phyloP scores from a whole-genome alignment of 1,139 yeast genomes.

The Scheffersomyces stambukii region DNA sequence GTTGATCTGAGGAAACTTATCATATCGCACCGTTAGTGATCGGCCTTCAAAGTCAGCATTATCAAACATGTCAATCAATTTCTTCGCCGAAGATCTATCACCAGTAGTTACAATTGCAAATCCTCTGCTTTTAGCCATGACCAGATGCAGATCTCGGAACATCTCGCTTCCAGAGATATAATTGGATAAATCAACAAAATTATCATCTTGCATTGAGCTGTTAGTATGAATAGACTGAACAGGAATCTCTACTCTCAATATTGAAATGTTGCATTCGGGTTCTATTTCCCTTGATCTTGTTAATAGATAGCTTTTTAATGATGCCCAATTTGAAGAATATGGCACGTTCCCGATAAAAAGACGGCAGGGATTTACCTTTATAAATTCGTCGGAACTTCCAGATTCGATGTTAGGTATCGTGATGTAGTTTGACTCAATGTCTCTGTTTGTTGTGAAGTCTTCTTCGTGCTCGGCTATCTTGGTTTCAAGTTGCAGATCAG shows the following conservation, averaged over 20 bases:
- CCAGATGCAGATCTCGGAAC: conserved; percentile 1
- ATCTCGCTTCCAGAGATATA: conserved; percentile 19
- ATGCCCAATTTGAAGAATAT: conserved; percentile 52
- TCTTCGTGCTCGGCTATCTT: conserved; percentile 2
- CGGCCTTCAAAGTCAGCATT: conserved; percentile 55
- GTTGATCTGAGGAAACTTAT: conserved; percentile 42
- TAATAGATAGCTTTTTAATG: conserved; percentile 46
- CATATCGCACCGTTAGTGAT: conserved; percentile 55
- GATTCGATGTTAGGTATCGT: too few species aligned
- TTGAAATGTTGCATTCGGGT: conserved; percentile 24
- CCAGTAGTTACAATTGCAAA: conserved; percentile 63
- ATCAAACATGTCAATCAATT: conserved; percentile 48
- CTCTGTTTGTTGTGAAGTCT: too few species aligned
- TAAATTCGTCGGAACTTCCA: conserved; percentile 13
- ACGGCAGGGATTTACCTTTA: conserved; percentile 35
- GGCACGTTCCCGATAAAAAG: conserved; percentile 58
- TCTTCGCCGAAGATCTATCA: conserved; percentile 44
- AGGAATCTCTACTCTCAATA: conserved; percentile 55
- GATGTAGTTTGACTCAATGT: too few species aligned
- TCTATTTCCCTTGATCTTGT: conserved; percentile 29
- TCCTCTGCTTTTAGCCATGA: conserved; percentile 40
- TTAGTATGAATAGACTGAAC: conserved; percentile 21
- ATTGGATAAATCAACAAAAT: too few species aligned
- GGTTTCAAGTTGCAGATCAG: conserved; percentile 5
- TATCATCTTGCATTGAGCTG: background rate